Evolutionary conservation across 805 yeast genomes (phyloP).

Genomic region (Sugiyamaella qingdaonensis): DNA sequence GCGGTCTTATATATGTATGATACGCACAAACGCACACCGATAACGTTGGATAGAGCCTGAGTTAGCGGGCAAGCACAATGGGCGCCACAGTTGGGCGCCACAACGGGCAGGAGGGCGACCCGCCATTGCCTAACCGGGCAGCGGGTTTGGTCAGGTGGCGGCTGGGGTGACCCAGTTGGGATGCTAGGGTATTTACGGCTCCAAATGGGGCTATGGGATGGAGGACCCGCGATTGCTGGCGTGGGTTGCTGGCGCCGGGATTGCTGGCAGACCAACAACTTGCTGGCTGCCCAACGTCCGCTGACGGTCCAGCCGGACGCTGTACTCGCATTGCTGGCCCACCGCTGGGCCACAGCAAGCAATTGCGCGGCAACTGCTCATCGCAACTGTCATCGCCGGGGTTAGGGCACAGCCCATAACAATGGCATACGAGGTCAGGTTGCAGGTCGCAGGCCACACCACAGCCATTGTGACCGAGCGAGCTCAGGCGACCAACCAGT

Average conservation of each 20-base stretch:
- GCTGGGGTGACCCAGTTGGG: neutral
- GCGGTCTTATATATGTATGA: constrained; percentile 4
- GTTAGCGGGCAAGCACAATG: neutral
- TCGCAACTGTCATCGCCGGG: constrained; percentile 1
- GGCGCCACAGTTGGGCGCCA: neutral
- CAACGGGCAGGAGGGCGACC: neutral
- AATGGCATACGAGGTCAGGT: neutral
- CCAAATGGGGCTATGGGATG: no score
- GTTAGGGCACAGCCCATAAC: neutral
- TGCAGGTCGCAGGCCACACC: no score
- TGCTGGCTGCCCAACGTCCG: neutral
- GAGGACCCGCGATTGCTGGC: neutral
- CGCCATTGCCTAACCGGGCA: constrained; percentile 2
- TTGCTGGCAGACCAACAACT: neutral
- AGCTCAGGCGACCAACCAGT: no score
- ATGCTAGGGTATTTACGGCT: neutral
- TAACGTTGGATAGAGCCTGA: neutral
- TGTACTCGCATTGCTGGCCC: neutral
- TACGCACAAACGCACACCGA: constrained; percentile 4
- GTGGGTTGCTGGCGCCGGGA: neutral
- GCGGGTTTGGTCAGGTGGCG: constrained; percentile 1
- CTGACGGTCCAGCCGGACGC: neutral
- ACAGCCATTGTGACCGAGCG: no score
- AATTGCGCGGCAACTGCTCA: neutral
- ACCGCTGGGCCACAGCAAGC: neutral